These are phyloP conservation scores for Tricholoma terreum DNA, from an alignment of 768 basidiomycete genomes.

Conservation along the genomic window DNA sequence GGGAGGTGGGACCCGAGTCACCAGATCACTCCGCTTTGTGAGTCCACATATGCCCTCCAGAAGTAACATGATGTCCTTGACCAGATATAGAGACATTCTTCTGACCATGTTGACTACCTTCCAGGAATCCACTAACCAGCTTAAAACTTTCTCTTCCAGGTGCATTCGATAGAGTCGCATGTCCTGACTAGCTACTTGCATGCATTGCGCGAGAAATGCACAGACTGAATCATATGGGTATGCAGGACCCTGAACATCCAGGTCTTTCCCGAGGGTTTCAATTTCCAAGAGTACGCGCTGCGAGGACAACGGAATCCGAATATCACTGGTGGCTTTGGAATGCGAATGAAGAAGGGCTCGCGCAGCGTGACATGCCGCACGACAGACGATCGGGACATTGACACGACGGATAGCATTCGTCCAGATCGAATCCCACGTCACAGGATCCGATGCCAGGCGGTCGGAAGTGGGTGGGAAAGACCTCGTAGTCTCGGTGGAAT, in stretches of 20 bases:
- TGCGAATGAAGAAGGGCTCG: conserved; percentile 43
- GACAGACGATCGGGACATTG: conserved; percentile 63
- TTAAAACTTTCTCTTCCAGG: conserved; percentile 81
- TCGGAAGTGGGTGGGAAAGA: not conserved
- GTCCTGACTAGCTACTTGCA: conserved; percentile 75
- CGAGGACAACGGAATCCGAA: conserved; percentile 41
- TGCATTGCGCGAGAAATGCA: conserved; percentile 66
- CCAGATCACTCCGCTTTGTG: conserved; percentile 40
- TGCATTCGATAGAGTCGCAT: conserved; percentile 80
- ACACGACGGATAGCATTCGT: conserved; percentile 74
- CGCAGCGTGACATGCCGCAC: conserved; percentile 76
- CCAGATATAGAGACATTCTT: conserved; percentile 50
- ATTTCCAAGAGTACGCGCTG: conserved; percentile 69
- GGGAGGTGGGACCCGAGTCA: conserved; percentile 59
- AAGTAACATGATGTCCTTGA: conserved; percentile 60
- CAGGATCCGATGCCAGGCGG: conserved; percentile 2
- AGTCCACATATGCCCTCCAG: conserved; percentile 64
- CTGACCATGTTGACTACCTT: conserved; percentile 33
- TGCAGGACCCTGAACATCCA: conserved; percentile 88
- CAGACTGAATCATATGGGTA: conserved; percentile 91
- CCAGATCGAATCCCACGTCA: conserved; percentile 82
- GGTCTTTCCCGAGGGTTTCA: conserved; percentile 73
- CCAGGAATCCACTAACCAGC: conserved; percentile 81
- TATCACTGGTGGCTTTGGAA: conserved; percentile 16
- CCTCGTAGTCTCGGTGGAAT: not conserved